Conservation (phyloP, 75 land plant species). For the Sequoia sempervirens region DNA sequence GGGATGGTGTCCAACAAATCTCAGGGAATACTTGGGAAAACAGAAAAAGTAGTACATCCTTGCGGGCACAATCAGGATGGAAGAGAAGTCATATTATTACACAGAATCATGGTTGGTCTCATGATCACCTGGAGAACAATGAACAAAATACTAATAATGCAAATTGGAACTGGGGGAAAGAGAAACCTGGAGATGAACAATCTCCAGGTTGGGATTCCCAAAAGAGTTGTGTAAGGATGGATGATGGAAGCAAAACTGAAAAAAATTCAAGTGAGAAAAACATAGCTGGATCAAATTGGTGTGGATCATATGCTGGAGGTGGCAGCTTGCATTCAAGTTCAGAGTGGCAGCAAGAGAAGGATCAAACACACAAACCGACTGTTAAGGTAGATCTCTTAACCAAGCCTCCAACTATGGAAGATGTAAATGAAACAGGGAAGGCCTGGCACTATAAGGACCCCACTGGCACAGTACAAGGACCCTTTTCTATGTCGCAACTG, state of each 20-base stretch:
- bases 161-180: slow-evolving; percentile 3
- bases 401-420: not conserved
- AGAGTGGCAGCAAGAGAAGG: slow-evolving; percentile 2
- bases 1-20: slow-evolving; percentile 21
- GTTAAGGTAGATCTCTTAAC: not conserved
- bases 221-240: not conserved
- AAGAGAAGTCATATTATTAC: slow-evolving; percentile 1
- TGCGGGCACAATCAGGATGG: slow-evolving; percentile 14
- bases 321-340: slow-evolving; percentile 2
- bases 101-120: slow-evolving; percentile 4
- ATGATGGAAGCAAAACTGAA: not conserved
- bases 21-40: slow-evolving; percentile 21
- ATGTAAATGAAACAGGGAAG: slow-evolving; percentile 62
- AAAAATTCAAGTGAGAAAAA: not conserved
- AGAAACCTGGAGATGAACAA: slow-evolving; percentile 8
- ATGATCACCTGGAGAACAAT: slow-evolving; percentile 1
- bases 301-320: not conserved
- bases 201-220: slow-evolving; percentile 5
- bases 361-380: not conserved
- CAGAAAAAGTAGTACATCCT: slow-evolving; percentile 16
- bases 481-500: slow-evolving; percentile 88
- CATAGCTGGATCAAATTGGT: slow-evolving; percentile 1
- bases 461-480: slow-evolving; percentile 83
- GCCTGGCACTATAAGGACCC: slow-evolving; percentile 90
- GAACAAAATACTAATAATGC: not conserved